These are phyloP conservation scores for Fusarium sp. DNA, from an alignment of 2,329 filamentous ascomycete species.

Conservation along the genomic window DNA sequence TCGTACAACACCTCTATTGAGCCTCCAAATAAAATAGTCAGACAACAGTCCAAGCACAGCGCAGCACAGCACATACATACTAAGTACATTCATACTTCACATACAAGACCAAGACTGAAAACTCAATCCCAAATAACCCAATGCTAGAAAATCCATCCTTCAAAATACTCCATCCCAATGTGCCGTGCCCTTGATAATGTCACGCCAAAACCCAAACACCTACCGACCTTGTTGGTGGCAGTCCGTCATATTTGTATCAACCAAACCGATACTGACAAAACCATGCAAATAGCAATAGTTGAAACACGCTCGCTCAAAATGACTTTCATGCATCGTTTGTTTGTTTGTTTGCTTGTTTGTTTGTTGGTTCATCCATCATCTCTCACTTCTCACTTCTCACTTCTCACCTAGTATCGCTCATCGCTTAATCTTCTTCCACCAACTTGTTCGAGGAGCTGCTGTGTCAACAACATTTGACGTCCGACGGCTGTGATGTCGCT, in stretches of 20 bases:
- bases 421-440: conserved; percentile 70
- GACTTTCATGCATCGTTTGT: conserved; percentile 41
- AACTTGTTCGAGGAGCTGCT: conserved; percentile 65
- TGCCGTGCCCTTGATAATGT: conserved; percentile 30
- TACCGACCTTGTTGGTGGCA: conserved; percentile 2
- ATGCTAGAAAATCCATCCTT: conserved; percentile 18
- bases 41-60: conserved; percentile 15
- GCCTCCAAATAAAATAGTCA: conserved; percentile 7
- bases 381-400: conserved; percentile 48
- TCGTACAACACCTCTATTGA: conserved; percentile 24
- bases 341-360: conserved; percentile 45
- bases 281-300: conserved; percentile 30
- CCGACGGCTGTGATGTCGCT: conserved; percentile 59
- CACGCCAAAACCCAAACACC: conserved; percentile 28
- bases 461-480: conserved; percentile 61
- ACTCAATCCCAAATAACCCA: conserved; percentile 14
- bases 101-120: not conserved
- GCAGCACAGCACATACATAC: conserved; percentile 10
- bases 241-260: conserved; percentile 20
- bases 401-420: conserved; percentile 19
- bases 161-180: conserved; percentile 33
- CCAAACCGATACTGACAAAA: conserved; percentile 22
- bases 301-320: conserved; percentile 49
- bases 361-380: no score
- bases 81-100: conserved; percentile 6